A percentile compares a stretch with the other conserved stretches of the same genome.
These are phyloP conservation scores for Corchorus capsularis DNA, from an alignment of 345 rosid species.

Conservation along the genomic window DNA sequence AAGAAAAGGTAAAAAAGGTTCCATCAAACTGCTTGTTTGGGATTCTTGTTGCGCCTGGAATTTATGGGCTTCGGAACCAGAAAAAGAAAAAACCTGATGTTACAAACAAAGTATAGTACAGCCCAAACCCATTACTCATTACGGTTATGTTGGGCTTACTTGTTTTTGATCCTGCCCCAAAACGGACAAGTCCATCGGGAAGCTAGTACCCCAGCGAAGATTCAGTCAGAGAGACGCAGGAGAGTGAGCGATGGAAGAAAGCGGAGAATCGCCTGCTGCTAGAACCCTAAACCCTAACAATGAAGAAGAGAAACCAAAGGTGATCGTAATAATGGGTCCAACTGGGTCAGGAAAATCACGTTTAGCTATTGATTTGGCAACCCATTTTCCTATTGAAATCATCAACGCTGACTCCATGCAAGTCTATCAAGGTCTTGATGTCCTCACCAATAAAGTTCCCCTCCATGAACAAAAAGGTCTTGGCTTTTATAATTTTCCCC, in stretches of 20 bases:
- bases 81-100: too few species aligned
- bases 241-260: slow-evolving; percentile 32
- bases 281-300: slow-evolving; percentile 46
- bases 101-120: too few species aligned
- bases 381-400: slow-evolving; percentile 72
- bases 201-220: background rate
- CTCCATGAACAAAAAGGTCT: slow-evolving; percentile 65
- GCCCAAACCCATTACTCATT: too few species aligned
- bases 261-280: slow-evolving; percentile 1
- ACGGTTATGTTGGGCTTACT: background rate
- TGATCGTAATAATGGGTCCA: slow-evolving; percentile 87
- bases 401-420: slow-evolving; percentile 99
- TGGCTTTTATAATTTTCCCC: background rate
- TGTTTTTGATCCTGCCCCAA: background rate
- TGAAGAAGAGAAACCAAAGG: slow-evolving; percentile 50
- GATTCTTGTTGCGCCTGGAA: too few species aligned
- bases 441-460: slow-evolving; percentile 86
- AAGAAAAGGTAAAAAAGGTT: too few species aligned
- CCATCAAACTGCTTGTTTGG: too few species aligned
- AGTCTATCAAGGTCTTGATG: slow-evolving; percentile 80
- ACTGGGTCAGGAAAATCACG: slow-evolving; percentile 93
- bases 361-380: slow-evolving; percentile 78
- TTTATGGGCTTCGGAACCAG: too few species aligned
- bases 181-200: background rate
- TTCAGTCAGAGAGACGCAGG: background rate